Conservation (phyloP, 768 basidiomycete species). For the Asterophora parasitica region DNA sequence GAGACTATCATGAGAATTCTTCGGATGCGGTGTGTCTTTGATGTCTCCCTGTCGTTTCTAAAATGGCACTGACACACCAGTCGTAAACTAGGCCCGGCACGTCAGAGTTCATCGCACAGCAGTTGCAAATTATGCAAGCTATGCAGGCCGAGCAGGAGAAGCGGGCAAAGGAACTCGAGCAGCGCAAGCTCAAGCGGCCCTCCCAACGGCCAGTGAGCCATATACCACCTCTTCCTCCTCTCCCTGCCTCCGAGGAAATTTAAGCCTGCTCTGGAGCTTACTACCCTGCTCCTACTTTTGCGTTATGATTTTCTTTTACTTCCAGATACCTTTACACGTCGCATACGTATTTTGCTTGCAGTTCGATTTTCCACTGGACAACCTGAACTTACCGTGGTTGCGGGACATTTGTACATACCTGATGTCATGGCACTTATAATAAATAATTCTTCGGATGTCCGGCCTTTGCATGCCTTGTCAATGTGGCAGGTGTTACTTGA, state of each 20-base stretch:
- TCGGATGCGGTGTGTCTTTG: constrained; percentile 76
- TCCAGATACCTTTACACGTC: background rate
- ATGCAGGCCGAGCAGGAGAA: constrained; percentile 81
- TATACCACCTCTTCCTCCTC: constrained; percentile 34
- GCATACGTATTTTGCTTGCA: constrained; percentile 1
- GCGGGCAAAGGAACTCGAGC: constrained; percentile 55
- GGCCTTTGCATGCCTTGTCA: background rate
- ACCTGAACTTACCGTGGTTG: constrained; percentile 3
- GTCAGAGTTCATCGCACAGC: constrained; percentile 83
- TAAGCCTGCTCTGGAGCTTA: background rate
- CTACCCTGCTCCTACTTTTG: background rate
- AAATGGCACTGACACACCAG: too few species aligned
- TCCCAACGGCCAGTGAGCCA: constrained; percentile 25
- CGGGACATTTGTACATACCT: constrained; percentile 15
- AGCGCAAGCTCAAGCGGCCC: constrained; percentile 55
- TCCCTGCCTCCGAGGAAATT: constrained; percentile 20
- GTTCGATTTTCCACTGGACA: background rate
- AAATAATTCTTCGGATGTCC: background rate
- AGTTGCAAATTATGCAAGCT: constrained; percentile 75
- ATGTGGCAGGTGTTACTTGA: too few species aligned
- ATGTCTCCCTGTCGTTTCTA: background rate
- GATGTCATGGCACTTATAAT: constrained; percentile 7
- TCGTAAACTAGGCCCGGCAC: constrained; percentile 60
- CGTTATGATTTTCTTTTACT: constrained; percentile 1
- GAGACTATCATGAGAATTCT: constrained; percentile 94